Evolutionary conservation across 2,329 filamentous ascomycete genomes (phyloP).

Genomic region (Aspergillus eucalypticola): DNA sequence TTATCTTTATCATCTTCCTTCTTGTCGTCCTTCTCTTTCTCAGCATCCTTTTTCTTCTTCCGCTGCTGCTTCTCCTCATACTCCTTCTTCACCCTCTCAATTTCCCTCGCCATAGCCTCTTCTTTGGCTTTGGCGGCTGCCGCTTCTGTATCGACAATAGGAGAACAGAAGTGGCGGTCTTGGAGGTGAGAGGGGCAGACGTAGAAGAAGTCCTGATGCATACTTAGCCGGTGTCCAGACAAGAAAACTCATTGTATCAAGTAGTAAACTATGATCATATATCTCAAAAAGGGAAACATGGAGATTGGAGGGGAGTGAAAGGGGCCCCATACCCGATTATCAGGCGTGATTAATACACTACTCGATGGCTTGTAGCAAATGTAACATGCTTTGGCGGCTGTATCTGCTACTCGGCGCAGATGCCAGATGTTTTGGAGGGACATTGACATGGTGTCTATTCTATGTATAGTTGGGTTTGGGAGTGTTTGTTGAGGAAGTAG

Average conservation of each 20-base stretch:
- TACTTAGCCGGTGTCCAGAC: constrained; percentile 3
- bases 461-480: background rate
- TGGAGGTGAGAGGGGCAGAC: constrained; percentile 80
- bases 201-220: constrained; percentile 79
- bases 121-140: constrained; percentile 46
- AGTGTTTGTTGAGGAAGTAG: too few relatives aligned
- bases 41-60: constrained; percentile 63
- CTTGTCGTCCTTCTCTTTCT: constrained; percentile 50
- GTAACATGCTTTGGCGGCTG: constrained; percentile 79
- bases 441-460: constrained; percentile 19
- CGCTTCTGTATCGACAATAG: constrained; percentile 49
- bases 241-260: too few relatives aligned
- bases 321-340: constrained; percentile 69
- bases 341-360: constrained; percentile 83
- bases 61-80: constrained; percentile 77
- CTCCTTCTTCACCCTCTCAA: constrained; percentile 50
- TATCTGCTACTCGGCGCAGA: constrained; percentile 81
- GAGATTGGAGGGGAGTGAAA: background rate
- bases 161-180: constrained; percentile 75
- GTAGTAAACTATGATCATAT: too few relatives aligned
- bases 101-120: constrained; percentile 46
- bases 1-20: constrained; percentile 47
- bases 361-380: constrained; percentile 88
- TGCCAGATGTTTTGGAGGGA: constrained; percentile 74
- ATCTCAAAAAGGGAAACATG: background rate